Evolutionary conservation across 257 asterid genomes (phyloP).

Genomic region (Solanum piurae): DNA sequence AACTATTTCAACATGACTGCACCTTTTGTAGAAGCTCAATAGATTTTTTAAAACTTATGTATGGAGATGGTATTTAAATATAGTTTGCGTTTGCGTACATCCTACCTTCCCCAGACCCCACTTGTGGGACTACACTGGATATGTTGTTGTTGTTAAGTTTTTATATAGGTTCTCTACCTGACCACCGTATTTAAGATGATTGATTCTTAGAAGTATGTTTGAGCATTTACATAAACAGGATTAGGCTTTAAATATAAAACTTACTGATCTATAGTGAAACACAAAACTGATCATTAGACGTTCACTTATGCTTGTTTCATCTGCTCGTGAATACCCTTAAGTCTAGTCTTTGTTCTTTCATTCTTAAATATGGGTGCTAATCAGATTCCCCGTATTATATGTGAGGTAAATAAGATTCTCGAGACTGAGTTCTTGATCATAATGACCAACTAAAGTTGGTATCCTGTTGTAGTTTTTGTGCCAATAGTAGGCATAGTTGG

Average conservation of each 20-base stretch:
- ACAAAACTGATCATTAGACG: neutral
- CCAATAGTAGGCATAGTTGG: neutral
- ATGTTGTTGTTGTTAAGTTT: neutral
- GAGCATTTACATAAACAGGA: neutral
- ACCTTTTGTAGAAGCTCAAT: neutral
- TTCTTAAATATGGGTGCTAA: neutral
- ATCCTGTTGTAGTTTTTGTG: neutral
- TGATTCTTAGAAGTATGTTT: neutral
- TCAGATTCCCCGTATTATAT: neutral
- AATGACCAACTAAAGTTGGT: neutral
- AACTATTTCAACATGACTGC: neutral
- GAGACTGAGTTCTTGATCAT: neutral
- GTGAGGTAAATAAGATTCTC: neutral
- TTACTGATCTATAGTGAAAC: neutral
- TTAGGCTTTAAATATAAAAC: neutral
- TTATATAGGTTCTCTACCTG: neutral
- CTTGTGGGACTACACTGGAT: neutral
- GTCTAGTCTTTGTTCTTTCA: neutral
- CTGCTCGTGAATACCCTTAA: neutral
- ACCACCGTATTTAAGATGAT: neutral
- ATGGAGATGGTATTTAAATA: neutral
- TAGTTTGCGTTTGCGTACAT: neutral
- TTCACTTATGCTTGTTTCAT: neutral
- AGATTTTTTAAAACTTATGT: neutral
- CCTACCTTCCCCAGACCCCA: neutral